Evolutionary conservation across 768 basidiomycete species (phyloP), one percentile per base, ranked within the genome.

Genomic region (Multifurca ochricompacta): DNA sequence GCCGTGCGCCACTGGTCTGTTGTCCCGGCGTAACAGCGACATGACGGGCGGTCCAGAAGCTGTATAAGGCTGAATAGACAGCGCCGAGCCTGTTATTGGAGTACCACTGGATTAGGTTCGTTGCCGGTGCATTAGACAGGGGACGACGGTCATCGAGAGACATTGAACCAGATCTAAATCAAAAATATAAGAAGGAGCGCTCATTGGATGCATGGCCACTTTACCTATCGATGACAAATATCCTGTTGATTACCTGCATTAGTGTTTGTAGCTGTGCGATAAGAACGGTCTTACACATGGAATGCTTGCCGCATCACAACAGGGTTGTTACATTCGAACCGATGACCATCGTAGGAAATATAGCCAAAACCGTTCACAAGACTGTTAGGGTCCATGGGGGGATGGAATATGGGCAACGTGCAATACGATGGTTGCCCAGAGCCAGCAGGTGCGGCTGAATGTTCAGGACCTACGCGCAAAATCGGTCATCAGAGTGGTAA

Each of bases 331-430:
- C 82, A 83, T 2, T 63, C 27, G 49, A 80, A 83, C 9, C 69
- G 61, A 62, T 83, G 82, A 0, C 82, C 82, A 48, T 83, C 80
- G 25, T 68, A 68, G 1, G 81, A 82, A 25, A 80, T 57, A 58
- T 83, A 76, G 4, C 80, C 74, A 2, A 68, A 21, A 1, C 69
- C 71, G 2, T 61, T 58, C 6, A 65, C 59, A 0, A 65, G 58
- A 6, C 66, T 59, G n/a, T 64, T 66, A 5, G 65, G 63, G 11
- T 66, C 63, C 42, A 61, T 58, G 0, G 70, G 67, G 0, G 68
- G 63, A 62, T 83, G 82, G 66, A 83, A 77, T 39, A 78, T 68
- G 0, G 80, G 76, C 5, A 81, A 62, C 5, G 69, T 71, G 62
- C 81, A 83, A 56, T 73, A 79, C 1, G 78, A 83, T 8, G 78